These are phyloP conservation scores for Erysimum cheiri DNA, from an alignment of 441 rosid species.

Conservation along the genomic window DNA sequence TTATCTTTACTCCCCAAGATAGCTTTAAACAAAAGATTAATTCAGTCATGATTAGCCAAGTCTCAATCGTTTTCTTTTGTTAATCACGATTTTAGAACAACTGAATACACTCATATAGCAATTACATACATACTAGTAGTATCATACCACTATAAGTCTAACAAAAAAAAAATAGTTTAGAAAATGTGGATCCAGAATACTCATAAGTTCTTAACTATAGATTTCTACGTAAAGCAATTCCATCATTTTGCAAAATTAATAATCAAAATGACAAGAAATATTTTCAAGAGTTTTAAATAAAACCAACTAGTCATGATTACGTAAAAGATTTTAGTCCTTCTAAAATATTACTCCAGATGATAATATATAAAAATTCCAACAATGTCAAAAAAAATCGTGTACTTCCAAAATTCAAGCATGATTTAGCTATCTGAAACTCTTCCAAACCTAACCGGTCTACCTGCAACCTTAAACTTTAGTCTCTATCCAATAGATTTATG, in stretches of 20 bases:
- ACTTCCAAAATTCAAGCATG: slow-evolving; percentile 16
- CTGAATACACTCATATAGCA: not conserved
- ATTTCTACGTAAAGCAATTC: not conserved
- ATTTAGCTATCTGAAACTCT: slow-evolving; percentile 8
- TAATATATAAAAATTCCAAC: too few species aligned
- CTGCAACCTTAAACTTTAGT: slow-evolving; percentile 27
- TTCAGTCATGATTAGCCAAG: slow-evolving; percentile 11
- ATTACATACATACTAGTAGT: not conserved
- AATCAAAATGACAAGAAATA: not conserved
- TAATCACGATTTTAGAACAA: not conserved
- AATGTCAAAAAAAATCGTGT: too few species aligned
- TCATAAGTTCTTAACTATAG: not conserved
- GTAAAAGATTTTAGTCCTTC: not conserved
- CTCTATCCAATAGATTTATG: slow-evolving; percentile 16
- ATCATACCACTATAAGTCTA: not conserved
- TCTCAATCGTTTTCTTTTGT: slow-evolving; percentile 2
- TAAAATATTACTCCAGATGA: too few species aligned
- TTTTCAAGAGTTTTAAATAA: not conserved
- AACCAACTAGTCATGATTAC: not conserved
- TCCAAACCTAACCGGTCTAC: slow-evolving; percentile 18
- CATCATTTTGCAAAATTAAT: not conserved
- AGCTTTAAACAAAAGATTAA: slow-evolving; percentile 9
- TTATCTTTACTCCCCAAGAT: slow-evolving; percentile 6
- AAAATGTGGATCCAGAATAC: not conserved
- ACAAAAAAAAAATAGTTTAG: not conserved